phyloP scores from a whole-genome alignment of 257 asterid genomes.

The Coffea canephora region DNA sequence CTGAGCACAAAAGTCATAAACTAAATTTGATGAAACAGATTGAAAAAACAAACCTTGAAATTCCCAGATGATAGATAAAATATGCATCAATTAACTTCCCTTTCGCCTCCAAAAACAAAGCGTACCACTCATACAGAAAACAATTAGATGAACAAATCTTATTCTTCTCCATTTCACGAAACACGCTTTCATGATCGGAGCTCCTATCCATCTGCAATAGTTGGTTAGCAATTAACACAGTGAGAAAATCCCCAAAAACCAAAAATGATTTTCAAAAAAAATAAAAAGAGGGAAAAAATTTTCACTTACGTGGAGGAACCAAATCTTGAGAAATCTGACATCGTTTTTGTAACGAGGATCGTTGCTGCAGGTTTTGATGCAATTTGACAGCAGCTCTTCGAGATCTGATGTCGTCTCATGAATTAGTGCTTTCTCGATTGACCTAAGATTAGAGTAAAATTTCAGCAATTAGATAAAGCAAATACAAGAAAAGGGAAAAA shows the following conservation, averaged over 20 bases:
- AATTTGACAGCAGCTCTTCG: constrained; percentile 41
- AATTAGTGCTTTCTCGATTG: constrained; percentile 43
- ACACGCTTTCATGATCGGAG: constrained; percentile 57
- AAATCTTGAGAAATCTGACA: constrained; percentile 85
- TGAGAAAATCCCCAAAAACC: not conserved
- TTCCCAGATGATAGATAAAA: constrained; percentile 72
- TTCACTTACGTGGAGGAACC: constrained; percentile 76
- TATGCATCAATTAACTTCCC: constrained; percentile 77
- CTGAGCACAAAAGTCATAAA: not conserved
- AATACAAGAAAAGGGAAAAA: no score
- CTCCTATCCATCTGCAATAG: constrained; percentile 76
- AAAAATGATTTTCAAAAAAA: not conserved
- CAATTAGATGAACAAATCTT: constrained; percentile 61
- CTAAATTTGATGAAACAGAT: not conserved
- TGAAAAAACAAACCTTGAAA: constrained; percentile 61
- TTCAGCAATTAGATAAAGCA: constrained; percentile 17
- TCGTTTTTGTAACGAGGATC: constrained; percentile 69
- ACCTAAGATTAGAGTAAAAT: constrained; percentile 36
- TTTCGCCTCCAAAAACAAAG: constrained; percentile 70
- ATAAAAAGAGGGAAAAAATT: not conserved
- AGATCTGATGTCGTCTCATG: constrained; percentile 32
- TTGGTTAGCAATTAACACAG: constrained; percentile 13
- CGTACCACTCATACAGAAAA: constrained; percentile 66
- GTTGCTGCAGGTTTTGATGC: constrained; percentile 58
- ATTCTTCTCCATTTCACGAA: constrained; percentile 57